Percentiles rank a stretch among this genome's conserved stretches.
These are phyloP conservation scores for Nothophaeocryptopus gaeumannii DNA, from an alignment of 2,329 filamentous ascomycete genomes.

Conservation along the genomic window DNA sequence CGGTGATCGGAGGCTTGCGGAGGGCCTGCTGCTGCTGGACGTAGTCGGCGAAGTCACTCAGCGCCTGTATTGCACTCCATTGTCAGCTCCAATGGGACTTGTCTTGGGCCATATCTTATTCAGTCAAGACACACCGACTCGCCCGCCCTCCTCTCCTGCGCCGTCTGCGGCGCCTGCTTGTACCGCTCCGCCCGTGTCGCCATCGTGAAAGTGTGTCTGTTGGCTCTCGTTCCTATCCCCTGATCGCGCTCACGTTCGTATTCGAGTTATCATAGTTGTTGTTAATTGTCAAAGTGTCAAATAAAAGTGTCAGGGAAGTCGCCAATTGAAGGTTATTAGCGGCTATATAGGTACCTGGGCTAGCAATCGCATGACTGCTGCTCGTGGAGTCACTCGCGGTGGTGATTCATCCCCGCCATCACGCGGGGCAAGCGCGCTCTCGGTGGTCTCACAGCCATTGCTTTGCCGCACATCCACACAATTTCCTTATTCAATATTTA, in stretches of 20 bases:
- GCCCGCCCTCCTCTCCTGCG: conserved; percentile 79
- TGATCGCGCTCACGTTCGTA: conserved; percentile 7
- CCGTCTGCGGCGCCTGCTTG: conserved; percentile 50
- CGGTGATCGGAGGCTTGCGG: conserved; percentile 46
- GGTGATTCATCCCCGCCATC: too few relatives aligned
- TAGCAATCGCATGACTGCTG: too few relatives aligned
- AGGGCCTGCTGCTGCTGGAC: conserved; percentile 88
- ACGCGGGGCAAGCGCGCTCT: too few relatives aligned
- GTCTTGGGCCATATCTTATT: conserved; percentile 4
- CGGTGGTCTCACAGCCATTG: too few relatives aligned
- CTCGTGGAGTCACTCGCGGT: too few relatives aligned
- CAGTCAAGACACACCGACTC: conserved; percentile 63
- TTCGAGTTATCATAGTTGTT: conserved; percentile 15
- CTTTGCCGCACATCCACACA: too few relatives aligned
- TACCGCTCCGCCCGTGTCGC: conserved; percentile 35
- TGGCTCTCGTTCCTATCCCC: not conserved
- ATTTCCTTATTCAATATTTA: too few relatives aligned
- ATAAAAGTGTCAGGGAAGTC: too few relatives aligned
- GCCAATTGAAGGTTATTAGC: too few relatives aligned
- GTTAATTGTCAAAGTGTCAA: too few relatives aligned
- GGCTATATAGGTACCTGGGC: too few relatives aligned
- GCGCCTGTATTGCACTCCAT: conserved; percentile 52
- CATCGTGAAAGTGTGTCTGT: conserved; percentile 26
- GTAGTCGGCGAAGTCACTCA: conserved; percentile 96
- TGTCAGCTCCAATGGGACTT: not conserved